Evolutionary conservation across 2,329 filamentous ascomycete species (phyloP), one percentile per base, ranked within the genome.

Genomic region (Escovopsis sp.): DNA sequence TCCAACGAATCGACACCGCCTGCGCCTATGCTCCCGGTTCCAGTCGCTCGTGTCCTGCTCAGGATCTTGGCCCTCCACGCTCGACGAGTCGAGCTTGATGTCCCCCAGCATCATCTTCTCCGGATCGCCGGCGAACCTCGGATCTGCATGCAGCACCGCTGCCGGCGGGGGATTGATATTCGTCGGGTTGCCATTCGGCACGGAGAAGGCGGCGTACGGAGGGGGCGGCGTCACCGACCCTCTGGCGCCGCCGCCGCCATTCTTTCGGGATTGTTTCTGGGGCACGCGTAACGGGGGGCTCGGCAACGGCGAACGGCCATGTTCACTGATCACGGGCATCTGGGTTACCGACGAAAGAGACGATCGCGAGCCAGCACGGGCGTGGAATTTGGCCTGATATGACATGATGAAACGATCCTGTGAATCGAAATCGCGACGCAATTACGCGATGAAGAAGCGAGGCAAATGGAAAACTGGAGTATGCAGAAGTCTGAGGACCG

Each of bases 291-390:
- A 52, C 12, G 54, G 53, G 30, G 46, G 47, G 24, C 41, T 47
- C 9, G 56, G 52, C 10, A 50, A 36, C 37, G 48, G 27, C 41
- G 45, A 36, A 46, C 47, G 20, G 41, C 41, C 57, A 46, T 62
- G 54, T 50, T 66, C 62, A 27, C 52, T 53, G 42, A 65, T 61
- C 41, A 61, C 52, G 15, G 62, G 61, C 53, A 66, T 56, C 32
- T 53, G 52, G 30, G 54, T 52, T 39, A 57, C 49, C 45, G 47
- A 49, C 39, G 46, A 44, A 38, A 55, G 47, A 35, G 53, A 52
- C 37, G 51, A 48, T 39, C 56, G 43, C 35, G 45, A 48, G 6
- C 37, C 39, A 13, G 30, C 43, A 12, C 43, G 43, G 2, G n/a
- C 20, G 30, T 45, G 43, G 24, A 42, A 42, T 14, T 40, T 39